A percentile compares a stretch with the other conserved stretches of the same genome.
Evolutionary conservation across 495 filamentous ascomycete genomes (phyloP).

Genomic region (Parathielavia appendiculata): DNA sequence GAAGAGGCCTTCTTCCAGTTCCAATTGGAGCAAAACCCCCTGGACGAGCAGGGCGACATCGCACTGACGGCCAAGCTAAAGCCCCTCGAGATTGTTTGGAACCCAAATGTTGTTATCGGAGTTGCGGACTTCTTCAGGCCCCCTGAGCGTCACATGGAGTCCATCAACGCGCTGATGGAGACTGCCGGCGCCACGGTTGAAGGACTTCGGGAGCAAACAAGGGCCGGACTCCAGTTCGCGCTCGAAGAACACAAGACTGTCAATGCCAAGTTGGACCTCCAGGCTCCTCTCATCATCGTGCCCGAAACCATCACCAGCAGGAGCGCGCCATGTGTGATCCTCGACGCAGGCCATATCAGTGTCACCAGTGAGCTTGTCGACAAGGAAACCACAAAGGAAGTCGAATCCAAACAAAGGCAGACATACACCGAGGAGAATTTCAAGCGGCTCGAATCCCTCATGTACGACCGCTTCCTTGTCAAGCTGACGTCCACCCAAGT

Average conservation of each 20-base stretch:
- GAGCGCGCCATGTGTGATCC: conserved; percentile 77
- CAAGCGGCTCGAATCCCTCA: conserved; percentile 75
- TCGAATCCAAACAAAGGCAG: conserved; percentile 85
- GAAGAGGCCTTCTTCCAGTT: conserved; percentile 84
- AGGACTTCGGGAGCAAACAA: conserved; percentile 86
- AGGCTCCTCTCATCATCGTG: conserved; percentile 92
- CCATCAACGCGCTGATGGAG: conserved; percentile 88
- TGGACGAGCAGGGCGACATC: conserved; percentile 86
- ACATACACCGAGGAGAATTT: conserved; percentile 86
- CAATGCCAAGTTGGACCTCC: conserved; percentile 90
- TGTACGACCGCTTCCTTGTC: conserved; percentile 93
- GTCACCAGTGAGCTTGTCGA: conserved; percentile 92
- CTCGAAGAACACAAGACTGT: conserved; percentile 96
- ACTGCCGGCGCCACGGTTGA: conserved; percentile 92
- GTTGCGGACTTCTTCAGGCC: conserved; percentile 92
- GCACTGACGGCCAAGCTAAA: conserved; percentile 87
- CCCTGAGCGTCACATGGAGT: conserved; percentile 96
- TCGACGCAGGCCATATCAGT: conserved; percentile 94
- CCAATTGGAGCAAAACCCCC: conserved; percentile 87
- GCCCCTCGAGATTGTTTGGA: conserved; percentile 94
- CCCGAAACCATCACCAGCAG: conserved; percentile 83
- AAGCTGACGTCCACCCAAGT: conserved; percentile 92
- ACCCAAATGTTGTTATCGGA: conserved; percentile 84
- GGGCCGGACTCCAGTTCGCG: conserved; percentile 92
- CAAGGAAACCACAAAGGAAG: conserved; percentile 75